Evolutionary conservation across 805 yeast species (phyloP).

Genomic region (Kuraishia cidri): DNA sequence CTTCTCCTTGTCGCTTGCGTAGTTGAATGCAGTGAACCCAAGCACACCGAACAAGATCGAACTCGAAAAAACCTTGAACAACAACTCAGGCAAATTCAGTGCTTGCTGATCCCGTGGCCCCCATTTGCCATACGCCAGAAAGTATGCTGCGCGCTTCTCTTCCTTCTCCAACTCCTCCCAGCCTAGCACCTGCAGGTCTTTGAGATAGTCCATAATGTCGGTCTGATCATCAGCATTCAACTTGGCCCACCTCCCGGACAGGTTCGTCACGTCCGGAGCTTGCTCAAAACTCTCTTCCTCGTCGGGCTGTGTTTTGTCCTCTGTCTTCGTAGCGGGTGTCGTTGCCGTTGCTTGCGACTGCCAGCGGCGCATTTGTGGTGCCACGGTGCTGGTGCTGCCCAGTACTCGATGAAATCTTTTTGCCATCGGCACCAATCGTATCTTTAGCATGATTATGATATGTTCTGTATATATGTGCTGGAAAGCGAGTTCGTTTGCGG

Average conservation of each 20-base stretch:
- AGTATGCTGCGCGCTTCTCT: conserved; percentile 51
- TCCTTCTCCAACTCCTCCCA: conserved; percentile 32
- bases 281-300: conserved; percentile 11
- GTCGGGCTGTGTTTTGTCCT: too few relatives aligned
- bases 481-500: too few relatives aligned
- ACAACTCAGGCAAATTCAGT: conserved; percentile 20
- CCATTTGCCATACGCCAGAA: conserved; percentile 54
- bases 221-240: conserved; percentile 22
- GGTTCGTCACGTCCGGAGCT: conserved; percentile 19
- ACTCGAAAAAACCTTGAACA: conserved; percentile 21
- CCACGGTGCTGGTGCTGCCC: too few relatives aligned
- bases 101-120: conserved; percentile 38
- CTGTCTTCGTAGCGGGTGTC: too few relatives aligned
- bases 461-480: too few relatives aligned
- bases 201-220: conserved; percentile 23
- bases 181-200: conserved; percentile 24
- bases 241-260: conserved; percentile 21
- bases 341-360: too few relatives aligned
- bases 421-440: too few relatives aligned
- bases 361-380: too few relatives aligned
- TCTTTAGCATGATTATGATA: too few relatives aligned
- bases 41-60: conserved; percentile 21
- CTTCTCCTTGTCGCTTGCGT: conserved; percentile 17
- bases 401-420: too few relatives aligned
- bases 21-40: conserved; percentile 22